phyloP scores from a whole-genome alignment of 257 asterid species.

The Apocynum venetum region DNA sequence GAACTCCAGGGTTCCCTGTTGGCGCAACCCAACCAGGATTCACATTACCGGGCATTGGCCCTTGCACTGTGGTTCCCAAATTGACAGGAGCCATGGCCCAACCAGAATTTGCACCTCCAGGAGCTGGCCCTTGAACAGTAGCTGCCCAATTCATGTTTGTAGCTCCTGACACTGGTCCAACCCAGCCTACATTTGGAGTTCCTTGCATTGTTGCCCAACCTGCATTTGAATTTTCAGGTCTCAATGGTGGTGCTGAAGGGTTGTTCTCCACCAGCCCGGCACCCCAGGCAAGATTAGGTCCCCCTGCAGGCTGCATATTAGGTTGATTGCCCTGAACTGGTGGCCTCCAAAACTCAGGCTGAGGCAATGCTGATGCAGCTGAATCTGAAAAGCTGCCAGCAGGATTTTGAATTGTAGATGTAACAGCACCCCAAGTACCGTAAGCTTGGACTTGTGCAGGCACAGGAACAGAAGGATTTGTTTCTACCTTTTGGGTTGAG shows the following conservation, averaged over 20 bases:
- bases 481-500: conserved; percentile 29
- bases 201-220: conserved; percentile 64
- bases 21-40: conserved; percentile 55
- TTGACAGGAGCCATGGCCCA: conserved; percentile 54
- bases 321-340: conserved; percentile 46
- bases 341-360: conserved; percentile 62
- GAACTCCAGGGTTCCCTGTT: conserved; percentile 39
- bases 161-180: conserved; percentile 37
- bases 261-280: conserved; percentile 39
- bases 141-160: conserved; percentile 58
- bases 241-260: conserved; percentile 29
- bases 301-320: conserved; percentile 46
- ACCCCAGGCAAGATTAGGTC: conserved; percentile 51
- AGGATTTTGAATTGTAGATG: conserved; percentile 46
- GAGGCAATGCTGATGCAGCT: conserved; percentile 41
- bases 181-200: conserved; percentile 68
- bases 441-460: conserved; percentile 48
- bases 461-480: conserved; percentile 26
- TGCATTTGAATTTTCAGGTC: conserved; percentile 47
- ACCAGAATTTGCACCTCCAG: conserved; percentile 43
- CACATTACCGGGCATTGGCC: conserved; percentile 34
- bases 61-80: conserved; percentile 31
- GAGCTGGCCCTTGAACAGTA: conserved; percentile 40
- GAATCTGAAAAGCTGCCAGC: conserved; percentile 46
- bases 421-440: conserved; percentile 39